A percentile compares a stretch with the other conserved stretches of the same genome.
These are phyloP conservation scores for Amylocystis lapponica DNA, from an alignment of 768 basidiomycete genomes.

Conservation along the genomic window DNA sequence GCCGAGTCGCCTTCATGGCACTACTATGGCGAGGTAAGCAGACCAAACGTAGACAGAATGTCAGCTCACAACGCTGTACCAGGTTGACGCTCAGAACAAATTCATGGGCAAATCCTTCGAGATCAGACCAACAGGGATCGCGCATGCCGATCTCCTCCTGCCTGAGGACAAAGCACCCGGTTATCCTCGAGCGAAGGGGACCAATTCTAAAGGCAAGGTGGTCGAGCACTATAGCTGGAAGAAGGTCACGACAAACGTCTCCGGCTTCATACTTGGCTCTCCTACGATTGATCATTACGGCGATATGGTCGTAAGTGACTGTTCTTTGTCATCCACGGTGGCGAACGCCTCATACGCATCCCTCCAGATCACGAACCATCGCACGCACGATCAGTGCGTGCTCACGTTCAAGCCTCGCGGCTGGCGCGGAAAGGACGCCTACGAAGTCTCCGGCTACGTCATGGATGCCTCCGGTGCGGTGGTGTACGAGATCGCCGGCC, in stretches of 20 bases:
- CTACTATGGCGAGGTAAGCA: constrained; percentile 80
- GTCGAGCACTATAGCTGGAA: constrained; percentile 94
- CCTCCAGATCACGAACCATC: constrained; percentile 74
- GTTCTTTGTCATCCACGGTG: neutral
- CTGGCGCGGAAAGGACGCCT: constrained; percentile 89
- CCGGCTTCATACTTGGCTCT: constrained; percentile 86
- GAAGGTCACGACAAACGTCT: constrained; percentile 87
- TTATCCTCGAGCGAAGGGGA: constrained; percentile 54
- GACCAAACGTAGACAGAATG: neutral
- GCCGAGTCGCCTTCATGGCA: constrained; percentile 86
- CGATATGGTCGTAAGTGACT: constrained; percentile 75
- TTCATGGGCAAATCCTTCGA: constrained; percentile 97
- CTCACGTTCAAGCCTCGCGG: constrained; percentile 95
- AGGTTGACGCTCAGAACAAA: constrained; percentile 96
- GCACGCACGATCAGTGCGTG: constrained; percentile 81
- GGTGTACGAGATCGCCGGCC: constrained; percentile 86
- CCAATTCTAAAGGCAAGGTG: constrained; percentile 44
- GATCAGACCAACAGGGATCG: constrained; percentile 92
- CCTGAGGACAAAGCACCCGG: constrained; percentile 57
- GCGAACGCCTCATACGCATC: neutral
- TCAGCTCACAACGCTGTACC: neutral
- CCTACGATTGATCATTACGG: constrained; percentile 66
- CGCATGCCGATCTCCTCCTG: constrained; percentile 78
- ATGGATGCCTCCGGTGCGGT: constrained; percentile 56
- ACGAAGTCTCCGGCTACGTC: constrained; percentile 87